These are phyloP conservation scores for California macrophylla DNA, from an alignment of 441 rosid genomes.

Conservation along the genomic window DNA sequence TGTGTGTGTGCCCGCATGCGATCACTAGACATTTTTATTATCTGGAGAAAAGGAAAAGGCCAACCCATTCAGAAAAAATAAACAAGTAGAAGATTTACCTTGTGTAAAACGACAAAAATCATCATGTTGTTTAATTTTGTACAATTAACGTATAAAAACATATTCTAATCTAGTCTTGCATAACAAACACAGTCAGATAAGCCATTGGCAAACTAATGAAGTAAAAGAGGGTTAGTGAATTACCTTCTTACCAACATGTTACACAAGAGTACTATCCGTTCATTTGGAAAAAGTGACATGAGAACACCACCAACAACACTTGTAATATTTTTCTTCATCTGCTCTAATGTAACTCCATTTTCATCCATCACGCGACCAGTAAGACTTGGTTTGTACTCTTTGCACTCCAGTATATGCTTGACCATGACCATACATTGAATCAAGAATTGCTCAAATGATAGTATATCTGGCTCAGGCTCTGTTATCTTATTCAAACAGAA, in stretches of 20 bases:
- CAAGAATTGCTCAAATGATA: conserved; percentile 64
- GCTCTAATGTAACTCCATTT: conserved; percentile 56
- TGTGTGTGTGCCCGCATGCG: too few relatives aligned
- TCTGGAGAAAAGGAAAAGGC: not conserved
- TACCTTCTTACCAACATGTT: conserved; percentile 91
- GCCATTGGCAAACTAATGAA: not conserved
- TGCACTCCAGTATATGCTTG: conserved; percentile 81
- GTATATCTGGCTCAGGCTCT: conserved; percentile 51
- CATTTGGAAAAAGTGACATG: conserved; percentile 70
- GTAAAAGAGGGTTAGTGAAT: conserved; percentile 10
- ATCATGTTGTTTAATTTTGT: not conserved
- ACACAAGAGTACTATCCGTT: conserved; percentile 70
- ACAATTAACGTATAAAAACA: not conserved
- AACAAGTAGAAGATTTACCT: not conserved
- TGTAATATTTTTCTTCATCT: conserved; percentile 79
- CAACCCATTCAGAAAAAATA: not conserved
- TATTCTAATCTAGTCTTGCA: not conserved
- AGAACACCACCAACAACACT: conserved; percentile 57
- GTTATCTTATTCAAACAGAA: conserved; percentile 87
- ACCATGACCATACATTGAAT: conserved; percentile 98
- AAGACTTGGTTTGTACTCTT: conserved; percentile 79
- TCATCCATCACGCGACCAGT: conserved; percentile 93
- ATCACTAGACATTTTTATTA: not conserved
- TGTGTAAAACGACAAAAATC: not conserved
- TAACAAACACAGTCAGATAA: not conserved